Conservation (phyloP, 768 basidiomycete genomes). For the Kwoniella bestiolae region DNA sequence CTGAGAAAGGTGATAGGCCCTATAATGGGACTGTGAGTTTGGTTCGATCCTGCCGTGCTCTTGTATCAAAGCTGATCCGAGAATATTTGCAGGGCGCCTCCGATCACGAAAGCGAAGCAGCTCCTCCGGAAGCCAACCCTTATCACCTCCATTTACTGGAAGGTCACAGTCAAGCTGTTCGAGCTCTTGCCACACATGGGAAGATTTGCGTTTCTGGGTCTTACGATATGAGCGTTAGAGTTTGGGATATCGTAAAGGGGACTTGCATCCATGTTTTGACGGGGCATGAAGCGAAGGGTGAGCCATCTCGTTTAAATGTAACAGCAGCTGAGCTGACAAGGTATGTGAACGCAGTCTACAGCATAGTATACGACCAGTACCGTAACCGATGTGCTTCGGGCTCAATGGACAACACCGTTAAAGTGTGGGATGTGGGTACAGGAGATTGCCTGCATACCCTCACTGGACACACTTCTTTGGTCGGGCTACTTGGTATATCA, state of each 20-base stretch:
- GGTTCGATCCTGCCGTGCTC: neutral
- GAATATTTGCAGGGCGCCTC: neutral
- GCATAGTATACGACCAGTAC: constrained; percentile 83
- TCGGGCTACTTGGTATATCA: constrained; percentile 88
- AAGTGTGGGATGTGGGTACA: constrained; percentile 85
- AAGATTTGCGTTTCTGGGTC: constrained; percentile 90
- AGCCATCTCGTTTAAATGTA: too few species aligned
- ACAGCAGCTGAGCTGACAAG: neutral
- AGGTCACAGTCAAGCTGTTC: constrained; percentile 89
- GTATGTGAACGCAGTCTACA: constrained; percentile 73
- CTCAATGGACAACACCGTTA: constrained; percentile 97
- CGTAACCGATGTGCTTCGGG: constrained; percentile 93
- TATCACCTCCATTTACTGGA: constrained; percentile 82
- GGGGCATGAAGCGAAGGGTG: constrained; percentile 92
- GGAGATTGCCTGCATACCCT: constrained; percentile 80
- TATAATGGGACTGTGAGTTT: constrained; percentile 26
- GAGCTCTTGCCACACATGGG: constrained; percentile 88
- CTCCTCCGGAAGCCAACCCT: constrained; percentile 68
- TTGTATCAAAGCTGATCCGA: neutral
- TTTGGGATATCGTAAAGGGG: constrained; percentile 91
- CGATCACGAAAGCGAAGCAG: neutral
- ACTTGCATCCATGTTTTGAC: constrained; percentile 76
- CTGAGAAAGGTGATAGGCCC: constrained; percentile 67
- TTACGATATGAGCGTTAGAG: constrained; percentile 91
- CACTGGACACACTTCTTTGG: constrained; percentile 90